Base-by-base conservation (phyloP, 192 early-diverging fungal species). In the Coemansia brasiliensis region DNA sequence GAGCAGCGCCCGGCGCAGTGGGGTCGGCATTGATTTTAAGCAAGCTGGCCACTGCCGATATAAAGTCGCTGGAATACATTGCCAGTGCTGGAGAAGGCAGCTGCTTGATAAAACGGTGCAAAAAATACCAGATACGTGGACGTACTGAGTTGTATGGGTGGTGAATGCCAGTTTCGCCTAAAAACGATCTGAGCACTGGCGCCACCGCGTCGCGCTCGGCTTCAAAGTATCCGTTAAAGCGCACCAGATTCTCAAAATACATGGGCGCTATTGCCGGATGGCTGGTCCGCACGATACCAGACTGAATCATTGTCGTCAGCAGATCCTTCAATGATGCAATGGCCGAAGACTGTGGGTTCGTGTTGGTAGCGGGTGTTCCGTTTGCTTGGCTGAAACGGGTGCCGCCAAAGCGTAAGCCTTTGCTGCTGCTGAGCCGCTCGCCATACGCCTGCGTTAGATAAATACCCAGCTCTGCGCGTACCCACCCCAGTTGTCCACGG, bases 111-210 rank as follows among this genome's bases (percentile, higher is more conserved):
- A 93, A 95, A 37, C 89, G 84, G 58, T 88, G 81, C 57, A 98
- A 92, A 18, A 95, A 74, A 66, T 98, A 96, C 86, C 90, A 91
- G 15, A 88, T 86, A 18, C 95, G 79, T 2, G 83, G 80, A 22
- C 92, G 86, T 52, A 95, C 87, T 5, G 84, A 71, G 37, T 63
- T 75, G 50, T 84, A 74, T 4, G 86, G 74, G 51, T 94, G 84
- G 55, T 91, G 92, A 25, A 96, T 60, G 25, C 94, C 94, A 1
- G 63, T 75, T 17, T 37, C 49, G n/a, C 72, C 65, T 8, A 80
- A 39, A 48, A 62, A 84, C 65, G 76, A 51, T 6, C 53, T 61
- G 12, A 82, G 48, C 12, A 80, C 67, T 0, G 62, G 62, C n/a
- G 66, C 61, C 16, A 65, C 52, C 0, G 55, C 60, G 24, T 72